These are phyloP conservation scores for Suhomyces pyralidae DNA, from an alignment of 805 yeast genomes.

Conservation along the genomic window DNA sequence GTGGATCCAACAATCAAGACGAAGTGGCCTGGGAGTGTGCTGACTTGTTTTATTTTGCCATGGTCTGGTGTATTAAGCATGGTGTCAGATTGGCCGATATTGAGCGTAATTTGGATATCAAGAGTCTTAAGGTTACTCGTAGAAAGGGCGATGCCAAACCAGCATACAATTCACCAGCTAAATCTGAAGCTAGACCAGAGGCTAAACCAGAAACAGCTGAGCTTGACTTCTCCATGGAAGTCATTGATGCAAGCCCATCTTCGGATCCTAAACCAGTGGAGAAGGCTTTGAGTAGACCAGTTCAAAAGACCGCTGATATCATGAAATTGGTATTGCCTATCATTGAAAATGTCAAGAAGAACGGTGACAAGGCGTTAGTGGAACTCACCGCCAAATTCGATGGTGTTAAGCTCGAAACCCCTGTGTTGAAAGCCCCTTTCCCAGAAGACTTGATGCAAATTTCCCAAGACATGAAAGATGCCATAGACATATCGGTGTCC, in stretches of 20 bases:
- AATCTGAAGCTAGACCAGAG: neutral
- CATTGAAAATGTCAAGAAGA: slow-evolving; percentile 66
- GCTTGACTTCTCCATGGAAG: slow-evolving; percentile 46
- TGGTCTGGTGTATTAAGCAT: slow-evolving; percentile 55
- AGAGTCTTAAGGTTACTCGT: slow-evolving; percentile 83
- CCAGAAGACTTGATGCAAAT: slow-evolving; percentile 71
- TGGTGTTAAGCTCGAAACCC: slow-evolving; percentile 66
- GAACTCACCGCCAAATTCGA: slow-evolving; percentile 91
- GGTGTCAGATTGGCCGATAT: slow-evolving; percentile 81
- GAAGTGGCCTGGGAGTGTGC: slow-evolving; percentile 97
- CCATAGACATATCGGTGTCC: slow-evolving; percentile 84
- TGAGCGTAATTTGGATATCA: slow-evolving; percentile 78
- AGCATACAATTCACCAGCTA: slow-evolving; percentile 46
- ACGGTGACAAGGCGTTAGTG: slow-evolving; percentile 86
- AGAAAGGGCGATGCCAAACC: slow-evolving; percentile 96
- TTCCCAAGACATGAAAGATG: slow-evolving; percentile 68
- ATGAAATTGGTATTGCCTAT: slow-evolving; percentile 92
- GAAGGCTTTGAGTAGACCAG: slow-evolving; percentile 83
- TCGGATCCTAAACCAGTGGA: slow-evolving; percentile 44
- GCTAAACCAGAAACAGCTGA: neutral
- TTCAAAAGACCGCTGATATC: slow-evolving; percentile 87
- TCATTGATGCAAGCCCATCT: slow-evolving; percentile 41
- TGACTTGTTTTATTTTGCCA: slow-evolving; percentile 64
- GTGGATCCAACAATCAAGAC: slow-evolving; percentile 15
- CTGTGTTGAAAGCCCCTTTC: slow-evolving; percentile 86